Base-by-base conservation (phyloP, 768 basidiomycete species). In the Kwoniella shandongensis region DNA sequence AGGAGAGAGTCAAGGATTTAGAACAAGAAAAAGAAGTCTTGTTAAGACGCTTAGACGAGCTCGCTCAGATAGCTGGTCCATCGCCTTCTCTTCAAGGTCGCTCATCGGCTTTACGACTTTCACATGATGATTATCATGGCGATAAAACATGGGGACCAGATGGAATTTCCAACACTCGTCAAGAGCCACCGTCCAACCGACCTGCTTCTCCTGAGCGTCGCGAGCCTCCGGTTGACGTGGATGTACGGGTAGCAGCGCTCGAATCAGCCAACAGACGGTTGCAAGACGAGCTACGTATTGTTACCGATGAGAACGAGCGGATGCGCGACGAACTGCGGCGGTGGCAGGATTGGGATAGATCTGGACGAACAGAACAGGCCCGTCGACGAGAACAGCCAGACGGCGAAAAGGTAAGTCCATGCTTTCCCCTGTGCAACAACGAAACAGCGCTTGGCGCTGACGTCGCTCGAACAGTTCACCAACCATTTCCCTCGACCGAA, bases 1-100 rank as follows among this genome's bases (percentile, higher is more conserved):
- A 76, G 44, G 67, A 63, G 22, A 58, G 65, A 32, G 63, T 76
- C 4, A 39, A 59, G n/a, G 52, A 40, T 2, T 53, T 76, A 1
- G 72, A 76, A 51, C 61, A 62, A 13, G 72, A 73, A 32, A 69
- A 66, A 26, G 67, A 68, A 15, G 56, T 50, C 1, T 48, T 71
- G 26, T 30, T 64, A 10, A 42, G 53, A 8, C 48, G 60, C 10
- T 36, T 69, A 1, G 66, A 63, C 4, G 66, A 65, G 42, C 25
- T 51, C 1, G 39, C 53, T 8, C 49, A 41, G 4, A 45, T 38
- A 8, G 12, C 56, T 13, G 45, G 23, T 1, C 22, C 51, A 18
- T 40, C 54, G 1, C 39, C 54, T 15, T 49, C 48, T 3, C 40
- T 52, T n/a, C 50, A 57, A 30, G 29, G 38, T 35, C 55, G 56